phyloP scores from a whole-genome alignment of 192 early-diverging fungal genomes.

The Oehlia diaphana region DNA sequence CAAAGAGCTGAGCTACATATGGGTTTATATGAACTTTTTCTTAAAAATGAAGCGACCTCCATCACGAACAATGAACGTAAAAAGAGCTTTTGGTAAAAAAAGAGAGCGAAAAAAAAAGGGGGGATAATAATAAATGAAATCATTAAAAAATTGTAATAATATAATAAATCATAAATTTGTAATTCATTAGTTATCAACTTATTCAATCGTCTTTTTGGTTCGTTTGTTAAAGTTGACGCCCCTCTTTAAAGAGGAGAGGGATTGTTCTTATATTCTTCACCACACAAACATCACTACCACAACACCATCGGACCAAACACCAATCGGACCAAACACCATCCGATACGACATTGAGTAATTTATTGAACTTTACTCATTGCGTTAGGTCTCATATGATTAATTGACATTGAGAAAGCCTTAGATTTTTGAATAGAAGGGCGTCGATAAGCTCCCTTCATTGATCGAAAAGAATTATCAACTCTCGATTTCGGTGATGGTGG shows the following conservation, averaged over 20 bases:
- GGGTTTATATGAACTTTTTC: neutral
- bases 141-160: too few relatives aligned
- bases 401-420: neutral
- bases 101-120: neutral
- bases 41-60: neutral
- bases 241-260: neutral
- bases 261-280: too few relatives aligned
- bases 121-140: neutral
- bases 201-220: neutral
- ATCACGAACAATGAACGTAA: neutral
- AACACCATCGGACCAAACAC: too few relatives aligned
- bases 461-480: neutral
- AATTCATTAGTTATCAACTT: neutral
- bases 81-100: neutral
- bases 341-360: neutral
- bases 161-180: neutral
- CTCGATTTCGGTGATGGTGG: conserved; percentile 7
- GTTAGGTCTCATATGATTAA: neutral
- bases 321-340: too few relatives aligned
- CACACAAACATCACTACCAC: too few relatives aligned
- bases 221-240: too few relatives aligned
- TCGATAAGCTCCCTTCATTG: neutral
- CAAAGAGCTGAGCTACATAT: neutral
- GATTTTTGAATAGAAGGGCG: conserved; percentile 1
- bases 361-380: neutral